phyloP scores from a whole-genome alignment of 2,329 filamentous ascomycete species.

The Pseudonectria buxi region DNA sequence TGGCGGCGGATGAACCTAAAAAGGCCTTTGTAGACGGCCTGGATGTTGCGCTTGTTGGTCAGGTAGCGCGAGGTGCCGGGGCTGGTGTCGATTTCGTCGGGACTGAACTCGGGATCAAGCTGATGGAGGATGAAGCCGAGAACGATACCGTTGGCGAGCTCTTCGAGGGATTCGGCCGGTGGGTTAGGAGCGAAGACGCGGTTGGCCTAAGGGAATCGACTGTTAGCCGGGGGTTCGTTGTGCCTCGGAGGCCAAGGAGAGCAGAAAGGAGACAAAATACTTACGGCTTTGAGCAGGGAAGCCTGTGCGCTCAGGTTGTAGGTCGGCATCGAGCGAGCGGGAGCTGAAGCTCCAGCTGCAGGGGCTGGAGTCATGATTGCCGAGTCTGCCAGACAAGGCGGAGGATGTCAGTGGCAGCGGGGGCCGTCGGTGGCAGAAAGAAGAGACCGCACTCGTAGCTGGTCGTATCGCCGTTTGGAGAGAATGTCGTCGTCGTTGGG shows the following conservation, averaged over 20 bases:
- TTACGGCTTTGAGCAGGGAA: conserved; percentile 52
- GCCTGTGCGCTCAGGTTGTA: conserved; percentile 40
- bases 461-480: too few relatives aligned
- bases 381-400: too few relatives aligned
- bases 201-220: conserved; percentile 21
- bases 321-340: conserved; percentile 25
- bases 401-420: too few relatives aligned
- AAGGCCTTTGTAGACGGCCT: conserved; percentile 48
- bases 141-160: conserved; percentile 46
- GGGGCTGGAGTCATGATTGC: conserved; percentile 6
- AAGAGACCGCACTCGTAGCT: too few relatives aligned
- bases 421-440: too few relatives aligned
- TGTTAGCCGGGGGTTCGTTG: conserved; percentile 2
- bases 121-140: conserved; percentile 52
- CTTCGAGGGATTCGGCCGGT: conserved; percentile 42
- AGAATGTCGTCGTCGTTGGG: too few relatives aligned
- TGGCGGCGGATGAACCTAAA: conserved; percentile 49
- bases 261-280: conserved; percentile 13
- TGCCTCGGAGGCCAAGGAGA: conserved; percentile 9
- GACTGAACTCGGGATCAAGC: conserved; percentile 51
- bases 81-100: conserved; percentile 44
- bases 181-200: conserved; percentile 38
- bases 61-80: conserved; percentile 37
- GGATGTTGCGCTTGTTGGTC: conserved; percentile 45
- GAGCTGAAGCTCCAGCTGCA: neutral